Conservation (phyloP, 2,329 filamentous ascomycete species). For the Colletotrichum orchidophilum region DNA sequence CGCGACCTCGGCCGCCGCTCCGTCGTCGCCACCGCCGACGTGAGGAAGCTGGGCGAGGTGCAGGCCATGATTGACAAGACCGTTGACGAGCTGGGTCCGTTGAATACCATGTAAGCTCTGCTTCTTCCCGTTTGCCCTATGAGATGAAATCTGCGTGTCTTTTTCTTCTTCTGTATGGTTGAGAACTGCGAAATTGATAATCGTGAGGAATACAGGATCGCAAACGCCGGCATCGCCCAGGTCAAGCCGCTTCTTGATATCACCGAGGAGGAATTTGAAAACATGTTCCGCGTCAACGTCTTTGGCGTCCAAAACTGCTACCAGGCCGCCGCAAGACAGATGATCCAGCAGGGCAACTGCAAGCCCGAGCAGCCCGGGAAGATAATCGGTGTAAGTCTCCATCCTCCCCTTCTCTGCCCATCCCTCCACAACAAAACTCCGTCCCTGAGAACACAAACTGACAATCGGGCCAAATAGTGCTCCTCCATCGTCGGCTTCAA, state of each 20-base stretch:
- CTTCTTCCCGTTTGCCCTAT: background rate
- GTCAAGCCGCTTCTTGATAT: constrained; percentile 65
- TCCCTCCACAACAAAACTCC: background rate
- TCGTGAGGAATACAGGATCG: constrained; percentile 50
- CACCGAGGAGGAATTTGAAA: constrained; percentile 63
- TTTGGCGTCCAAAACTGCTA: constrained; percentile 74
- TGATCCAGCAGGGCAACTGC: constrained; percentile 63
- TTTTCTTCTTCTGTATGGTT: rapidly evolving
- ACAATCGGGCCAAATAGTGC: background rate
- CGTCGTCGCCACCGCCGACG: constrained; percentile 67
- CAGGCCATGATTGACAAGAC: constrained; percentile 58
- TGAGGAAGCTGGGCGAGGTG: constrained; percentile 65
- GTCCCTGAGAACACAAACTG: background rate
- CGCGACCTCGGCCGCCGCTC: constrained; percentile 59
- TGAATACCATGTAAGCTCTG: constrained; percentile 49
- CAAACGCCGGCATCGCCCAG: constrained; percentile 70
- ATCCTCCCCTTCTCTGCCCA: background rate
- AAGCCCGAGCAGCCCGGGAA: constrained; percentile 45
- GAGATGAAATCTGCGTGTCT: background rate
- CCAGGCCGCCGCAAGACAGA: constrained; percentile 68
- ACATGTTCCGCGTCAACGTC: constrained; percentile 73
- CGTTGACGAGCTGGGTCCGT: constrained; percentile 62
- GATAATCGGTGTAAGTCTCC: constrained; percentile 55
- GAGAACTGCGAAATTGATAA: constrained; percentile 46
- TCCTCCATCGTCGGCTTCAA: constrained; percentile 68